Percentiles rank a stretch among this genome's conserved stretches.
phyloP scores from a whole-genome alignment of 768 basidiomycete genomes.

The Boletus edulis region DNA sequence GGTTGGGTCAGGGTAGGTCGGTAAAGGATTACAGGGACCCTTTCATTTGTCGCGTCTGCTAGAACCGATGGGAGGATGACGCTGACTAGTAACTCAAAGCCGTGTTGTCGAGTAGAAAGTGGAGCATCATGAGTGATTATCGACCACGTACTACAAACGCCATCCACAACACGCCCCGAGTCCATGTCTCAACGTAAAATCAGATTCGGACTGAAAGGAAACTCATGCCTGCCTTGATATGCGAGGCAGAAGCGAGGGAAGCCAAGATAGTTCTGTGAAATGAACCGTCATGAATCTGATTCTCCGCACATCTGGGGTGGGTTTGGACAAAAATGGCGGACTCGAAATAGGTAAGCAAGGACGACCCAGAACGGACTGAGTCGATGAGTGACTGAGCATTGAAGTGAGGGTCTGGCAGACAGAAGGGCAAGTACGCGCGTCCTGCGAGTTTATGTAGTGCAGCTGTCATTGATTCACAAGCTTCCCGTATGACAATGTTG shows the following conservation, averaged over 20 bases:
- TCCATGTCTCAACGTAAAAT: slow-evolving; percentile 17
- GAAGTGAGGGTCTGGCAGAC: slow-evolving; percentile 8
- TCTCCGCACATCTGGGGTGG: slow-evolving; percentile 30
- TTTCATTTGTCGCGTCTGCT: neutral
- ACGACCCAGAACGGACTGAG: slow-evolving; percentile 3
- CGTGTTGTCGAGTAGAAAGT: neutral
- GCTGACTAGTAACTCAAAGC: neutral
- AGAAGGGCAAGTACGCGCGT: neutral
- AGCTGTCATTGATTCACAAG: slow-evolving; percentile 8
- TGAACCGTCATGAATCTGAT: slow-evolving; percentile 22
- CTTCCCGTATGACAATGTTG: neutral
- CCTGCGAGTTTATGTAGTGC: slow-evolving; percentile 5
- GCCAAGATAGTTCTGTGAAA: slow-evolving; percentile 16
- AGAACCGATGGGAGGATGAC: neutral
- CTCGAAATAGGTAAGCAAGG: slow-evolving; percentile 17
- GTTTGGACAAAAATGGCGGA: slow-evolving; percentile 2
- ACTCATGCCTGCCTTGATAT: slow-evolving; percentile 24
- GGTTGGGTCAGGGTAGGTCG: slow-evolving; percentile 15
- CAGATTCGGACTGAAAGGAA: slow-evolving; percentile 9
- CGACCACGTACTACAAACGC: slow-evolving; percentile 22
- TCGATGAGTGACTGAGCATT: neutral
- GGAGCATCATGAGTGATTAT: slow-evolving; percentile 12
- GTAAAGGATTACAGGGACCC: neutral
- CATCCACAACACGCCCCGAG: slow-evolving; percentile 11
- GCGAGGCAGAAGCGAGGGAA: slow-evolving; percentile 23